These are phyloP conservation scores for Pholiota adiposa DNA, from an alignment of 1,284 basidiomycete genomes.

Conservation along the genomic window DNA sequence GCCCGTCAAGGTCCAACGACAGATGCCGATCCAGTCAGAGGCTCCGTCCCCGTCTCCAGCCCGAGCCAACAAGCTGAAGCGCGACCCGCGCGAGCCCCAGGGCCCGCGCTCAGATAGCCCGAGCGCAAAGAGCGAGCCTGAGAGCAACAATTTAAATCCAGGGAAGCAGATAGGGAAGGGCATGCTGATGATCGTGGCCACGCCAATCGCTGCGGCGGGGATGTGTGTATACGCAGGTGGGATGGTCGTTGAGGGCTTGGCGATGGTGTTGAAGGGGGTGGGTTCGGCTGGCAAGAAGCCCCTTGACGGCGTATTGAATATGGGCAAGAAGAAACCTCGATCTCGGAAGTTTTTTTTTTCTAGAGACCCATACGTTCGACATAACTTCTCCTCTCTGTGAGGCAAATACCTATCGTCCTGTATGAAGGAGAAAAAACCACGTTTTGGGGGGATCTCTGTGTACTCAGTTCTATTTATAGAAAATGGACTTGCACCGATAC, in stretches of 20 bases:
- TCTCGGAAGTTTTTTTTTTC: too few species aligned
- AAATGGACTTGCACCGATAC: too few species aligned
- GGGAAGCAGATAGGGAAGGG: slow-evolving; percentile 14
- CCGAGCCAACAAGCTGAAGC: not conserved
- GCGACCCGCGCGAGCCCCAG: not conserved
- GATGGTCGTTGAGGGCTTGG: slow-evolving; percentile 13
- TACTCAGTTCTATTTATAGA: too few species aligned
- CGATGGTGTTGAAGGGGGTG: slow-evolving; percentile 14
- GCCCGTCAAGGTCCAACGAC: not conserved
- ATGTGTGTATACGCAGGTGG: slow-evolving; percentile 17
- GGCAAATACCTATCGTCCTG: too few species aligned
- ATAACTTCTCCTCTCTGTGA: too few species aligned
- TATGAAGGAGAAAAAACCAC: too few species aligned
- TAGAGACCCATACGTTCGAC: too few species aligned
- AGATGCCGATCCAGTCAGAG: not conserved
- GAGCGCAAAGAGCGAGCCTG: not conserved
- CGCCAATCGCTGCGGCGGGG: slow-evolving; percentile 18
- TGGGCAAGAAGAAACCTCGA: not conserved
- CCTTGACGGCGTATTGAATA: not conserved
- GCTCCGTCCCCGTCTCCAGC: not conserved
- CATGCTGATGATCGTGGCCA: slow-evolving; percentile 9
- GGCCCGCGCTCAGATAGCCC: not conserved
- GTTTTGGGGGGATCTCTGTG: too few species aligned
- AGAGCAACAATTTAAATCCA: not conserved
- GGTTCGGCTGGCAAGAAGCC: slow-evolving; percentile 19